Evolutionary conservation across 805 yeast species (phyloP).

Genomic region (Clavispora fructus): DNA sequence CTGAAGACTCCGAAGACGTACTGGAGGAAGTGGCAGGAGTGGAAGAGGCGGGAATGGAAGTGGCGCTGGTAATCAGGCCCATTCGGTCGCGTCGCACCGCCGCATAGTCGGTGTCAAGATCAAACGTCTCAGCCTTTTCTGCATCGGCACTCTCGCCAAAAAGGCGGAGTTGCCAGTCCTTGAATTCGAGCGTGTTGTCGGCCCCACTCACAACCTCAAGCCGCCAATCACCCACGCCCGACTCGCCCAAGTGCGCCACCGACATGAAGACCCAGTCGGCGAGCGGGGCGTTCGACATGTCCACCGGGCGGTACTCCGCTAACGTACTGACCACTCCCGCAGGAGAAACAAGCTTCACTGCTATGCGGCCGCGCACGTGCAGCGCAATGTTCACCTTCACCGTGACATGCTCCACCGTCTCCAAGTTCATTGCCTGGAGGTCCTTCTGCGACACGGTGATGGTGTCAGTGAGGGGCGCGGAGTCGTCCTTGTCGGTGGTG

Average conservation of each 20-base stretch:
- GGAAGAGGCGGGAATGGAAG: constrained; percentile 10
- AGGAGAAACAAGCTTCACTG: constrained; percentile 68
- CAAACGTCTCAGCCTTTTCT: constrained; percentile 52
- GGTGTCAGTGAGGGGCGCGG: constrained; percentile 22
- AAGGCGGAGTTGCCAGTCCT: constrained; percentile 70
- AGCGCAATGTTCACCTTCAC: constrained; percentile 70
- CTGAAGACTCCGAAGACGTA: too few species aligned
- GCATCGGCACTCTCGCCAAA: constrained; percentile 79
- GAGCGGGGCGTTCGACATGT: constrained; percentile 55
- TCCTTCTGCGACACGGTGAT: constrained; percentile 43
- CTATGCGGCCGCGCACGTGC: constrained; percentile 62
- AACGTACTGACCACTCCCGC: constrained; percentile 65
- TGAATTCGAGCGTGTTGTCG: constrained; percentile 35
- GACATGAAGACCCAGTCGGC: constrained; percentile 87
- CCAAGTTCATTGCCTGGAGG: constrained; percentile 54
- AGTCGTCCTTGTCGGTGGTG: constrained; percentile 6
- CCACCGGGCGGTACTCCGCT: constrained; percentile 62
- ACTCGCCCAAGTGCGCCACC: constrained; percentile 97
- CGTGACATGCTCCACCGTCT: constrained; percentile 78
- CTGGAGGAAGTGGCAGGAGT: constrained; percentile 2
- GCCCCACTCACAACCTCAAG: constrained; percentile 50
- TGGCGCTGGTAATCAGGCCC: constrained; percentile 1
- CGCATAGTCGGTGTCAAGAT: constrained; percentile 45
- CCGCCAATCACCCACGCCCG: constrained; percentile 78
- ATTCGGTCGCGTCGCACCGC: constrained; percentile 27